Evolutionary conservation across 2,329 filamentous ascomycete genomes (phyloP), one percentile per base, ranked within the genome.

Genomic region (Scedosporium aurantiacum): DNA sequence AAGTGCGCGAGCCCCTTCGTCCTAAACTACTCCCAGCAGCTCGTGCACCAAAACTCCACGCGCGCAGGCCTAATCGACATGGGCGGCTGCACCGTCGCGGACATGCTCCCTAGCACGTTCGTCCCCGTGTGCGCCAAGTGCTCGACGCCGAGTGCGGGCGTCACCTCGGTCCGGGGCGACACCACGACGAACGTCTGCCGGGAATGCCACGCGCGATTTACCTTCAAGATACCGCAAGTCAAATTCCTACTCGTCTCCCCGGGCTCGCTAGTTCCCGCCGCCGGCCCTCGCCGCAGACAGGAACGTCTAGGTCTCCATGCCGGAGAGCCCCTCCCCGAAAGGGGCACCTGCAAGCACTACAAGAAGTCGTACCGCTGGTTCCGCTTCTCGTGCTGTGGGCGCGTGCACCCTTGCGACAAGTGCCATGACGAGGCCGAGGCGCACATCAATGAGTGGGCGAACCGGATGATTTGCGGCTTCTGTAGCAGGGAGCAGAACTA

Each of bases 401-500:
- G 78, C 62, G 82, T 86, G 43, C 77, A 83, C 66, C 69, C 82
- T n/a, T 87, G 84, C 71, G 84, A 87, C 68, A 82, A 81, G 74
- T 95, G 90, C 73, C 90, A 95, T 68, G 89, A 94, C 70, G 80
- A 76, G 16, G 80, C 75, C 8, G 83, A 85, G 66, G 85, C 88
- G 58, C 90, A 95, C 74, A 76, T 82, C 6, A 86, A 89, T 65
- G 90, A 94, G 74, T 90, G 90, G 79, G 90, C 90, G 6, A 90
- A 87, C 68, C 79, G 89, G 57, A 94, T 94, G 89, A 84, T 93
- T 41, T 93, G 89, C 70, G 88, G 88, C 5, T 88, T 82, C 76
- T 90, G 90, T 72, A 90, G 87, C 65, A 79, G 90, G 59, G 90
- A 95, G 76, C 89, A 93, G 74, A 85, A 85, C 65, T 95, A 90